Conservation (phyloP, 2,329 filamentous ascomycete species). For the Monosporascus sp. region DNA sequence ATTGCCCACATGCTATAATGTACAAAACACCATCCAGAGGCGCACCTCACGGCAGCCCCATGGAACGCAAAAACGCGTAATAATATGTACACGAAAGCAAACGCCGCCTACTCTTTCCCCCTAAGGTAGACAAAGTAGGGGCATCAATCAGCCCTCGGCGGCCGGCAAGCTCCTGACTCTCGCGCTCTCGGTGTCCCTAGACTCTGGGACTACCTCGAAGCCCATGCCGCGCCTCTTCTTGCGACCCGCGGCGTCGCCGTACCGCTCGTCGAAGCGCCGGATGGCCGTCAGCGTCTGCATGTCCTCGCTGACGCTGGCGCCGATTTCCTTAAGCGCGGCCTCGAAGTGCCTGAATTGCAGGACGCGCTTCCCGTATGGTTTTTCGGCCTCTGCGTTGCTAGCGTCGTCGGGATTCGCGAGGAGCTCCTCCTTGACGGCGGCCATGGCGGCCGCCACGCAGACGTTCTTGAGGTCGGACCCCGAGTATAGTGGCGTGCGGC, state of each 20-base stretch:
- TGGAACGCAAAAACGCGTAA: too few species aligned
- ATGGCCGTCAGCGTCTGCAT: conserved; percentile 84
- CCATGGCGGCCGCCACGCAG: conserved; percentile 72
- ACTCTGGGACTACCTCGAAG: conserved; percentile 44
- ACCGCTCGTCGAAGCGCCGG: conserved; percentile 92
- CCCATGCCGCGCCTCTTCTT: conserved; percentile 53
- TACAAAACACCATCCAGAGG: too few species aligned
- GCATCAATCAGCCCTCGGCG: background rate
- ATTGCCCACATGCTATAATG: too few species aligned
- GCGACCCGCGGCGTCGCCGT: conserved; percentile 70
- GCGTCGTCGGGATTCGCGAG: conserved; percentile 14
- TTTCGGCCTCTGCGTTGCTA: conserved; percentile 37
- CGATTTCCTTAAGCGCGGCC: conserved; percentile 79
- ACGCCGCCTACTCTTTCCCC: background rate
- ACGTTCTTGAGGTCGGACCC: conserved; percentile 81
- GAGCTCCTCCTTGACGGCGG: conserved; percentile 71
- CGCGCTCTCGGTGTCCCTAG: conserved; percentile 37
- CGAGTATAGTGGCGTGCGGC: conserved; percentile 69
- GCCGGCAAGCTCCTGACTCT: conserved; percentile 26
- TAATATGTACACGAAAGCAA: too few species aligned
- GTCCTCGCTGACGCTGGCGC: conserved; percentile 87
- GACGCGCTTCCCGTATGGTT: conserved; percentile 63
- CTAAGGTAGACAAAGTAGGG: background rate
- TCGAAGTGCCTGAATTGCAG: conserved; percentile 72
- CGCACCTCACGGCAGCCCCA: too few species aligned